phyloP scores from a whole-genome alignment of 805 yeast genomes.

The Grigorovia yakushimaensis region DNA sequence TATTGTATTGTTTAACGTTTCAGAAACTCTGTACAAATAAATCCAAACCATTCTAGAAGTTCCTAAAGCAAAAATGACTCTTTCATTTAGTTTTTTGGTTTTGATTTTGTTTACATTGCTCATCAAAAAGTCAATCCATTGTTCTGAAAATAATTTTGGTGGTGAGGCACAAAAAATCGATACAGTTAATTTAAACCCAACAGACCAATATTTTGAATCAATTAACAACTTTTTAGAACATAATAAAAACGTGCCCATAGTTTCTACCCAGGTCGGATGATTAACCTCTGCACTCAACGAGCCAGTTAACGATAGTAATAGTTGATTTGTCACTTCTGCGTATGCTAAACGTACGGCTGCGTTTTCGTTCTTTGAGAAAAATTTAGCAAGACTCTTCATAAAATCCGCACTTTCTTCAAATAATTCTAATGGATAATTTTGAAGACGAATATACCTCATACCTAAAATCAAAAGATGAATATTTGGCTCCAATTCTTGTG shows the following conservation, averaged over 20 bases:
- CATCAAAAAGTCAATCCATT: constrained; percentile 69
- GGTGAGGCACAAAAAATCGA: constrained; percentile 77
- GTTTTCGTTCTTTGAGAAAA: constrained; percentile 57
- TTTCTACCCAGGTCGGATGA: constrained; percentile 90
- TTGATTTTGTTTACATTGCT: constrained; percentile 49
- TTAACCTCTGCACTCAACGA: constrained; percentile 87
- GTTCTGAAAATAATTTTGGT: constrained; percentile 54
- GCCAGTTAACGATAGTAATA: constrained; percentile 76
- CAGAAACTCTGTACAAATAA: constrained; percentile 74
- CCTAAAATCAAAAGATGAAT: constrained; percentile 76
- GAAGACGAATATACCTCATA: constrained; percentile 73
- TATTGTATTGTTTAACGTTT: constrained; percentile 78
- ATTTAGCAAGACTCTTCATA: constrained; percentile 74
- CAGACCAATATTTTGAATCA: constrained; percentile 50
- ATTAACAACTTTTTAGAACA: constrained; percentile 38
- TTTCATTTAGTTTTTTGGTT: constrained; percentile 45
- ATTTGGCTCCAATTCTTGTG: constrained; percentile 47
- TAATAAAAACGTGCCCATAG: constrained; percentile 52
- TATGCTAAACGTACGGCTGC: constrained; percentile 64
- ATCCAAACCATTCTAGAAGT: constrained; percentile 81
- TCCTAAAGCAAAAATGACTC: constrained; percentile 52
- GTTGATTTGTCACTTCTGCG: constrained; percentile 69
- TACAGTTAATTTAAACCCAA: constrained; percentile 56
- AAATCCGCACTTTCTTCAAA: constrained; percentile 94
- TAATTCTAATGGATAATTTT: constrained; percentile 76